phyloP scores from a whole-genome alignment of 768 basidiomycete species.

The Leccinum uliginosum region DNA sequence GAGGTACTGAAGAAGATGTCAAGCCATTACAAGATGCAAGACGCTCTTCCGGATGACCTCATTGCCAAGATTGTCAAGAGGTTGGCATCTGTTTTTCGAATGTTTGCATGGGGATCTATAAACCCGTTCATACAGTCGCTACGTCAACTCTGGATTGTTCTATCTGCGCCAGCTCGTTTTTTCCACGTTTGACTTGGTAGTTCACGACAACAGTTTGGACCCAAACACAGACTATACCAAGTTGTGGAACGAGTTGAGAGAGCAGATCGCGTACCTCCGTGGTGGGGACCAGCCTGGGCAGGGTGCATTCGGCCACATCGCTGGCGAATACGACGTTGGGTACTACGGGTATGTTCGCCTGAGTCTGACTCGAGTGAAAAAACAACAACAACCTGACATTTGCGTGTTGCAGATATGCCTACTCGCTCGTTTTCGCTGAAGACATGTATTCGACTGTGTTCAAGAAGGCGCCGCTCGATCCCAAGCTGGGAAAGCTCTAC shows the following conservation, averaged over 20 bases:
- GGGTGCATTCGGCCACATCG: constrained; percentile 69
- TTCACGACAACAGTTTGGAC: constrained; percentile 39
- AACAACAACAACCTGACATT: background rate
- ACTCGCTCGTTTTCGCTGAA: constrained; percentile 60
- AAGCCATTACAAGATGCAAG: constrained; percentile 69
- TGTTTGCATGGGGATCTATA: background rate
- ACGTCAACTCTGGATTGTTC: constrained; percentile 78
- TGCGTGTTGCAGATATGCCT: constrained; percentile 44
- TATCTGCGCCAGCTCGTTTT: constrained; percentile 74
- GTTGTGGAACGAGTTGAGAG: constrained; percentile 72
- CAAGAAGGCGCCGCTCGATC: constrained; percentile 71
- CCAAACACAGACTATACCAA: constrained; percentile 63
- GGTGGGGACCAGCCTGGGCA: constrained; percentile 60
- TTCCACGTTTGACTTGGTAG: constrained; percentile 33
- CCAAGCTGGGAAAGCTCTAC: constrained; percentile 63
- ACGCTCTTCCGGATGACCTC: constrained; percentile 60
- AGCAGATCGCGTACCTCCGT: constrained; percentile 67
- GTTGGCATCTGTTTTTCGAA: constrained; percentile 14
- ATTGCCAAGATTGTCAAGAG: constrained; percentile 81
- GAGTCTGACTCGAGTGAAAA: background rate
- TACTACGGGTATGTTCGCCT: constrained; percentile 51
- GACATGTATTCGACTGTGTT: constrained; percentile 75
- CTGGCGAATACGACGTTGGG: constrained; percentile 62
- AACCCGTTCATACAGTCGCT: constrained; percentile 41
- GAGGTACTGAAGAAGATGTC: constrained; percentile 75